These are phyloP conservation scores for Colletotrichum sansevieriae DNA, from an alignment of 2,329 filamentous ascomycete genomes.

Conservation along the genomic window DNA sequence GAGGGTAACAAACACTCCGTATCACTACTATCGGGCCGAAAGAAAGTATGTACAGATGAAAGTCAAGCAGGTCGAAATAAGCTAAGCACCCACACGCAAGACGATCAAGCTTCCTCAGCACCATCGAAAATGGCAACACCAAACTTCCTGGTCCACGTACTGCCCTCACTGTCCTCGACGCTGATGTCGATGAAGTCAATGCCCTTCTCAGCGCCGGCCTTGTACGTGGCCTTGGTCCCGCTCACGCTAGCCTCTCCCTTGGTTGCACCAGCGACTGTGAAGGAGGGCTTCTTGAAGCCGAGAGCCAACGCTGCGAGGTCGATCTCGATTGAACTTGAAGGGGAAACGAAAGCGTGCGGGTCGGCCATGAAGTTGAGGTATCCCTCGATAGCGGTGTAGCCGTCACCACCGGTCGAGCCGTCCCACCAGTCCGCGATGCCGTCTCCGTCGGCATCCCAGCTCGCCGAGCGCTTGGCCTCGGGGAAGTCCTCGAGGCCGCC, in stretches of 20 bases:
- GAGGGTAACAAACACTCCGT: too few species aligned
- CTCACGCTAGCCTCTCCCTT: constrained; percentile 42
- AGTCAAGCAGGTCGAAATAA: not conserved
- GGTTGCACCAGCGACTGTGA: constrained; percentile 28
- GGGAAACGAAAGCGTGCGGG: constrained; percentile 49
- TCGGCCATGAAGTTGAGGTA: constrained; percentile 53
- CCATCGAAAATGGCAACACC: constrained; percentile 42
- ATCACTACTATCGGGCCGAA: too few species aligned
- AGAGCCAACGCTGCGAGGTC: constrained; percentile 46
- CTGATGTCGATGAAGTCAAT: constrained; percentile 42
- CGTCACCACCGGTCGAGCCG: constrained; percentile 49
- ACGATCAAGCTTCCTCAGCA: constrained; percentile 15
- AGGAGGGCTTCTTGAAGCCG: constrained; percentile 43
- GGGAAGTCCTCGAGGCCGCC: constrained; percentile 52
- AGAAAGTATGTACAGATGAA: too few species aligned
- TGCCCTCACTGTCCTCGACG: constrained; percentile 43
- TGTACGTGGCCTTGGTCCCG: constrained; percentile 39
- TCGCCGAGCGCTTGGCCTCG: constrained; percentile 42
- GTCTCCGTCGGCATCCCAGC: constrained; percentile 51
- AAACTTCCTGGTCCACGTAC: constrained; percentile 42
- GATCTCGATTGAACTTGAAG: constrained; percentile 44
- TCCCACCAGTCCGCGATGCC: constrained; percentile 54
- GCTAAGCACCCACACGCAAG: not conserved
- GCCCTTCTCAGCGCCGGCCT: constrained; percentile 37
- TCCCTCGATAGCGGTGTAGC: constrained; percentile 50